Base-by-base conservation (phyloP, 2,329 filamentous ascomycete genomes). In the Calonectria honghensis region DNA sequence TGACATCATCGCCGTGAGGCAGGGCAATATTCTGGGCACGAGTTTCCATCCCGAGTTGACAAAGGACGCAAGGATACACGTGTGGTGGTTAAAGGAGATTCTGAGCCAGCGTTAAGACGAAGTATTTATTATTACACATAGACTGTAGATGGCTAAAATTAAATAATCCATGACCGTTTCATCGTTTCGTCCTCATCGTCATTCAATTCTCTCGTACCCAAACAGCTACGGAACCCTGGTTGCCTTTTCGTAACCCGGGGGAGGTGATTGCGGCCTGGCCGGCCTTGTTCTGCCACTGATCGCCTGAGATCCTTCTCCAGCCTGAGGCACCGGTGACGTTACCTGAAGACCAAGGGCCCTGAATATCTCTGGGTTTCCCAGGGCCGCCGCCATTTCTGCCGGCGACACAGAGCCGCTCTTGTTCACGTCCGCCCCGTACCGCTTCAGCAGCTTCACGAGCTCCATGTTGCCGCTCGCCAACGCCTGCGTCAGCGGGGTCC, bases 21-120 rank as follows among this genome's bases (percentile, higher is more conserved):
- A 98, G 86, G 95, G 94, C 0, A 98, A 98, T 84, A 94, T 98
- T 0, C 94, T 98, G 80, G 97, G 96, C 5, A 98, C 94, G 4
- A 98, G 96, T 81, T 99, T 98, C 83, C 97, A 98, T 81, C 97
- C 97, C 0, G 97, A 99, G 85, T 85, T 99, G 84, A 98, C 96
- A 0, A 91, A 92, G 10, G 97, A 99, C 86, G 88, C 93, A 72
- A 91, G 97, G 71, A 97, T 98, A 81, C 97, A 99, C 85, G 89
- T 91, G 6, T 98, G 97, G 97, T 99, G 97, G 97, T 82, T 99
- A 82, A 87, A 90, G 79, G 91, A 96, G 85, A 94, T 85, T 70
- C 64, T 85, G n/a, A 73, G 68, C 57, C 72, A 77, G 52, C 70
- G 72, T 66, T 81, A 76, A 76, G 64, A 70, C 20, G 63, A 69